Conservation (phyloP, 2,329 filamentous ascomycete species). For the Cladorrhinum sp. region DNA sequence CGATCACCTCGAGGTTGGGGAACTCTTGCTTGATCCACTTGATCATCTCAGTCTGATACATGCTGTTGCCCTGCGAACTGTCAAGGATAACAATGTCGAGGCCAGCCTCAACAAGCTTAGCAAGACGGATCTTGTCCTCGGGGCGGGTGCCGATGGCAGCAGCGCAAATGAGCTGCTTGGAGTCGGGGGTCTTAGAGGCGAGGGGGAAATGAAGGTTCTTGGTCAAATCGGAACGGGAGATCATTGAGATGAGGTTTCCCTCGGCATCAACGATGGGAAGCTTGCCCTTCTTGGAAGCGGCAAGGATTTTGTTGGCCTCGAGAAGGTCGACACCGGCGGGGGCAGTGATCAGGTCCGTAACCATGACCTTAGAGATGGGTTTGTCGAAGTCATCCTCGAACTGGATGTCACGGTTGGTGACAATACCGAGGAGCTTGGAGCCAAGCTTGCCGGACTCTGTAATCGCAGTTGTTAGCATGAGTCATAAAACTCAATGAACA, state of each 20-base stretch:
- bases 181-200: slow-evolving; percentile 92
- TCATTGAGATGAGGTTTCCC: slow-evolving; percentile 85
- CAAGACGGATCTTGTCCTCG: slow-evolving; percentile 82
- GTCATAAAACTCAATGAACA: slow-evolving; percentile 19
- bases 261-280: slow-evolving; percentile 83
- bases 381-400: slow-evolving; percentile 76
- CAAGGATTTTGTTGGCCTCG: slow-evolving; percentile 90
- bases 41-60: slow-evolving; percentile 99
- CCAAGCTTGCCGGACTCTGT: slow-evolving; percentile 87
- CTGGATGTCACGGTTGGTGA: slow-evolving; percentile 97
- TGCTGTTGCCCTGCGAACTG: slow-evolving; percentile 95
- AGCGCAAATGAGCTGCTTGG: slow-evolving; percentile 95
- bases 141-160: slow-evolving; percentile 93
- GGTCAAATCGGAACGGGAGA: slow-evolving; percentile 92
- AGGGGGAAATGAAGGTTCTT: slow-evolving; percentile 98
- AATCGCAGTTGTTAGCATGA: slow-evolving; percentile 37
- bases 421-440: slow-evolving; percentile 94
- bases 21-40: slow-evolving; percentile 89
- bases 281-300: slow-evolving; percentile 97
- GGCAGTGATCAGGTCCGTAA: slow-evolving; percentile 88
- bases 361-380: slow-evolving; percentile 87
- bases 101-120: slow-evolving; percentile 88
- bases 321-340: slow-evolving; percentile 74
- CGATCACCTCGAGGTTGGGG: slow-evolving; percentile 88
- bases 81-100: slow-evolving; percentile 94